These are phyloP conservation scores for Annulohypoxylon moriforme DNA, from an alignment of 495 filamentous ascomycete species.

Conservation along the genomic window DNA sequence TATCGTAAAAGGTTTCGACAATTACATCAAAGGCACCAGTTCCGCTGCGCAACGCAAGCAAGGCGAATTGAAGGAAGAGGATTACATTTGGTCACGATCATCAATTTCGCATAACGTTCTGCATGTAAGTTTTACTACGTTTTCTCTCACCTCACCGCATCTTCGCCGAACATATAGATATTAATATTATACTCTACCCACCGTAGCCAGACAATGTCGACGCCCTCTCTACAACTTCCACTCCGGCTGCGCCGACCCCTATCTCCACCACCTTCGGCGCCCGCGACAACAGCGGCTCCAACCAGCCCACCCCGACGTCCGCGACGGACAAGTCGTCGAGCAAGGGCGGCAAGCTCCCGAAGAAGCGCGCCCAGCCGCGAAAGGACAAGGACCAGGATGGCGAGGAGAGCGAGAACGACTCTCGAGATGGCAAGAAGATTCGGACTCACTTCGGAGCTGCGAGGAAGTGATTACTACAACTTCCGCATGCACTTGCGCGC, in stretches of 20 bases:
- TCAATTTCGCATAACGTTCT: conserved; percentile 66
- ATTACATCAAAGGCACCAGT: conserved; percentile 86
- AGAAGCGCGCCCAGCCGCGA: conserved; percentile 53
- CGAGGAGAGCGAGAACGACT: conserved; percentile 66
- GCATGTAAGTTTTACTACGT: conserved; percentile 48
- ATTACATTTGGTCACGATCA: conserved; percentile 69
- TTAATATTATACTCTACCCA: conserved; percentile 35
- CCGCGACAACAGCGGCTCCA: conserved; percentile 53
- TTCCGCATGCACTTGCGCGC: neutral
- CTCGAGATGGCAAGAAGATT: conserved; percentile 60
- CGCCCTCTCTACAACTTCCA: conserved; percentile 50
- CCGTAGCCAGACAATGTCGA: conserved; percentile 55
- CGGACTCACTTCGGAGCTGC: conserved; percentile 63
- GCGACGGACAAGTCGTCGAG: conserved; percentile 50
- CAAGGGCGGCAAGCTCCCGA: conserved; percentile 38
- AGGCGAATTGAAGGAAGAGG: conserved; percentile 61
- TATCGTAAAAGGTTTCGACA: conserved; percentile 97
- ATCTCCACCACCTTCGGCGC: conserved; percentile 58
- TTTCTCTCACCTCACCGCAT: neutral
- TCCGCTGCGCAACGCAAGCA: conserved; percentile 62
- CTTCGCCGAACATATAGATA: neutral
- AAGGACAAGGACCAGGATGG: conserved; percentile 52
- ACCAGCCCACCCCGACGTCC: conserved; percentile 59
- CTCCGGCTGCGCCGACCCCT: conserved; percentile 61
- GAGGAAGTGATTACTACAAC: conserved; percentile 48